Base-by-base conservation (phyloP, 768 basidiomycete genomes). In the Cyathus striatus region DNA sequence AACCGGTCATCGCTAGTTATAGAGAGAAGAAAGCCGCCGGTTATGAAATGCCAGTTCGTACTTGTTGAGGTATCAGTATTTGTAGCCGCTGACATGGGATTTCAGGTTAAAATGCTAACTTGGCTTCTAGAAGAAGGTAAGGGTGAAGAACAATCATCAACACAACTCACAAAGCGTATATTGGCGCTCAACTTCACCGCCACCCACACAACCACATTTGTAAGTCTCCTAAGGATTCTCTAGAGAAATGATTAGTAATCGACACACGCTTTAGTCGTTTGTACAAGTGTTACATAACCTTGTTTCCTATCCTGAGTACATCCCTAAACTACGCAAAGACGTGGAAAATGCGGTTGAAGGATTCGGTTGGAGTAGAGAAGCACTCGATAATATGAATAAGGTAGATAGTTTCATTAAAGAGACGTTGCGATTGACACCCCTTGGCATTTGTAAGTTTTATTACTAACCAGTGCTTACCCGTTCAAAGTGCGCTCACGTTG, bases 401-500 rank as follows among this genome's bases (percentile, higher is more conserved):
- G 33, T 73, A 12, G 73, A 75, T 51, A 73, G 72, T 51, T 70
- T 74, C 54, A 38, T 75, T 30, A 65, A 62, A 40, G 73, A 76
- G 52, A 54, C 60, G 10, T 59, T 63, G 49, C 51, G 71, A 6
- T 21, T 65, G 16, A 51, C 51, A 23, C 61, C 57, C 1, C 39
- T 69, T 14, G 43, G 49, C 30, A 38, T 40, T 30, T 14, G 60
- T 58, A 25, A 22, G 56, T 44, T n/a, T 18, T 24, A 18, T 16
- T 41, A 41, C 7, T 22, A n/a, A 12, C 3, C 4, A 10, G 14
- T 9, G 7, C 3, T 7, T 43, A 5, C 17, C 10, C 23, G 12
- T 5, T 38, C 24, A 24, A 17, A n/a, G n/a, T n/a, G n/a, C n/a
- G n/a, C n/a, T n/a, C n/a, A n/a, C n/a, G n/a, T n/a, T n/a, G n/a